A percentile compares a stretch with the other conserved stretches of the same genome.
phyloP scores from a whole-genome alignment of 257 asterid genomes.

The Scutellaria barbata region DNA sequence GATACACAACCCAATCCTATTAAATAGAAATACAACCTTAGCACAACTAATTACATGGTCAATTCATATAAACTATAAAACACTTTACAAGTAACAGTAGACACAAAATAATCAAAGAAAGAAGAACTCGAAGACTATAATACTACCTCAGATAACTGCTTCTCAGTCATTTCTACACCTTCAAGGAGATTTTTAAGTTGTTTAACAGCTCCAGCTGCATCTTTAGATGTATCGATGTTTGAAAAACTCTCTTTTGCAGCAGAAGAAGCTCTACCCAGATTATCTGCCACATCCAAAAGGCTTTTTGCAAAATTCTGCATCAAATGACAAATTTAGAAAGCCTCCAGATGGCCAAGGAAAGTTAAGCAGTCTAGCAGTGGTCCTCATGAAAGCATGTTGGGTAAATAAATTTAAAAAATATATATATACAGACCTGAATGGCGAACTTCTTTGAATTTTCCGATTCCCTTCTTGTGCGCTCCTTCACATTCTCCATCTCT shows the following conservation, averaged over 20 bases:
- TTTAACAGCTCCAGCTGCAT: slow-evolving; percentile 70
- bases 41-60: neutral
- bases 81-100: neutral
- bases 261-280: slow-evolving; percentile 83
- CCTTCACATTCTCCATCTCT: slow-evolving; percentile 85
- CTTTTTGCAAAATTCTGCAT: slow-evolving; percentile 83
- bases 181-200: slow-evolving; percentile 84
- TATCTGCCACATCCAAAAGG: slow-evolving; percentile 83
- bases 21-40: neutral
- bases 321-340: slow-evolving; percentile 10
- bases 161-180: slow-evolving; percentile 99
- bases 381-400: neutral
- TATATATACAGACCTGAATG: slow-evolving; percentile 63
- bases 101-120: neutral
- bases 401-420: neutral
- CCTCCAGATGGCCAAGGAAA: neutral
- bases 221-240: slow-evolving; percentile 67
- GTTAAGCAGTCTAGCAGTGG: neutral
- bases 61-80: neutral
- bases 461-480: slow-evolving; percentile 76
- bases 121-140: neutral
- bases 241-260: slow-evolving; percentile 83
- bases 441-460: slow-evolving; percentile 87
- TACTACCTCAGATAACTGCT: slow-evolving; percentile 98
- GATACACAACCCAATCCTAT: neutral